These are phyloP conservation scores for Geotrichum phurueaensis DNA, from an alignment of 1,139 yeast species.

Conservation along the genomic window DNA sequence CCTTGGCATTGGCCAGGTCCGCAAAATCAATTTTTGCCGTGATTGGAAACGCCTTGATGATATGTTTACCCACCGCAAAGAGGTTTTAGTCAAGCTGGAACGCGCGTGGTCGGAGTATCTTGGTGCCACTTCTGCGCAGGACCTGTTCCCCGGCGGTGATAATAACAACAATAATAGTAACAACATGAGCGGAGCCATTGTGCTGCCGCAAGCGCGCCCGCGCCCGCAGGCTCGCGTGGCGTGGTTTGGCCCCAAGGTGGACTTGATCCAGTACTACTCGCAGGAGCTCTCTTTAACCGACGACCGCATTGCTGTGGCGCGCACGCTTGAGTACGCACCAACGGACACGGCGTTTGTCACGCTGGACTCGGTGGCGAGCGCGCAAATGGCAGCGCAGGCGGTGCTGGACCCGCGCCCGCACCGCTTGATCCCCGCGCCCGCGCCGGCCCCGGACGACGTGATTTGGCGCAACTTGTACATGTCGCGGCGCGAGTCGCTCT, in stretches of 20 bases:
- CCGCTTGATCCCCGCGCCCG: conserved; percentile 63
- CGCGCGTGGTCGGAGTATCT: conserved; percentile 70
- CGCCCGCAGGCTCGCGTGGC: conserved; percentile 41
- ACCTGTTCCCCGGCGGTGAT: not conserved
- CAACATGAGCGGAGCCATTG: not conserved
- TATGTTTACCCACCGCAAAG: conserved; percentile 54
- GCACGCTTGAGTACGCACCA: conserved; percentile 39
- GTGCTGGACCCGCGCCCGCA: conserved; percentile 73
- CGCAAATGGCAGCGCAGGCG: conserved; percentile 87
- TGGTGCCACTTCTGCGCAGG: conserved; percentile 32
- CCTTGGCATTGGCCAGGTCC: conserved; percentile 73
- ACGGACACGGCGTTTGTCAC: conserved; percentile 66
- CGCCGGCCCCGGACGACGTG: conserved; percentile 85
- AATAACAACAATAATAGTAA: not conserved
- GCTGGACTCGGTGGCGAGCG: conserved; percentile 77
- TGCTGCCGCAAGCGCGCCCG: not conserved
- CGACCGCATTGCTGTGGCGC: conserved; percentile 45
- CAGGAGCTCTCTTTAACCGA: conserved; percentile 53
- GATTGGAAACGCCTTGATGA: conserved; percentile 75
- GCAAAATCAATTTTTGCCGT: conserved; percentile 67
- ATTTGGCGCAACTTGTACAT: conserved; percentile 70
- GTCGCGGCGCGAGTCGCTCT: conserved; percentile 50
- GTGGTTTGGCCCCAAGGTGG: conserved; percentile 52
- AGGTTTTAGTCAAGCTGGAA: conserved; percentile 54
- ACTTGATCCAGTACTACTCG: conserved; percentile 58